Conservation (phyloP, 2,329 filamentous ascomycete genomes). For the Leptographium lundbergii region DNA sequence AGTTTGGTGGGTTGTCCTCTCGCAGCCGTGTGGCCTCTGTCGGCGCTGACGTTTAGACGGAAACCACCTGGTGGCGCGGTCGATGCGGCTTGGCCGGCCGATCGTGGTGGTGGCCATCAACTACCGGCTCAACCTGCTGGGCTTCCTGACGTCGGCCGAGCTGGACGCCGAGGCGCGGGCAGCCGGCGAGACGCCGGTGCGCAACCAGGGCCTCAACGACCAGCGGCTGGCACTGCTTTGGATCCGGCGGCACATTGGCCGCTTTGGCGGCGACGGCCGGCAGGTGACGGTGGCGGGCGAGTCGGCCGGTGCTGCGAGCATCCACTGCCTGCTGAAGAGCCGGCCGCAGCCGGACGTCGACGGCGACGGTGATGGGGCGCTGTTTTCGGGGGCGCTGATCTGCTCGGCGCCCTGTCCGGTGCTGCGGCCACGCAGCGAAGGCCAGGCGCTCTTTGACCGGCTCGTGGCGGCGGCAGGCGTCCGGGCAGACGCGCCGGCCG, state of each 20-base stretch:
- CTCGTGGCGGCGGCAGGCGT: not conserved
- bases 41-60: not conserved
- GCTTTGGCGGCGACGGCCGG: conserved; percentile 39
- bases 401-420: conserved; percentile 1
- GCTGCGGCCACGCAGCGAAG: not conserved
- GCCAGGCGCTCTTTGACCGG: conserved; percentile 4
- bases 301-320: conserved; percentile 38
- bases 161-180: conserved; percentile 4
- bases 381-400: conserved; percentile 24
- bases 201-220: conserved; percentile 42
- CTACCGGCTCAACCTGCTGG: conserved; percentile 15
- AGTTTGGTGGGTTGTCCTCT: not conserved
- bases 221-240: conserved; percentile 39
- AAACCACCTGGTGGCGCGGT: conserved; percentile 5
- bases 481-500: not conserved
- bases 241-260: conserved; percentile 35
- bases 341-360: conserved; percentile 8
- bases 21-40: not conserved
- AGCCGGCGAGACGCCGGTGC: conserved; percentile 10
- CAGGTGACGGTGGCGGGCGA: conserved; percentile 43
- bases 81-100: conserved; percentile 15
- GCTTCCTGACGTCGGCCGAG: conserved; percentile 10
- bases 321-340: conserved; percentile 29
- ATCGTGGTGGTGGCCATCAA: conserved; percentile 18
- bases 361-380: conserved; percentile 16